These are phyloP conservation scores for Neoconidiobolus thromboides DNA, from an alignment of 371 early-diverging fungal species.

Conservation along the genomic window DNA sequence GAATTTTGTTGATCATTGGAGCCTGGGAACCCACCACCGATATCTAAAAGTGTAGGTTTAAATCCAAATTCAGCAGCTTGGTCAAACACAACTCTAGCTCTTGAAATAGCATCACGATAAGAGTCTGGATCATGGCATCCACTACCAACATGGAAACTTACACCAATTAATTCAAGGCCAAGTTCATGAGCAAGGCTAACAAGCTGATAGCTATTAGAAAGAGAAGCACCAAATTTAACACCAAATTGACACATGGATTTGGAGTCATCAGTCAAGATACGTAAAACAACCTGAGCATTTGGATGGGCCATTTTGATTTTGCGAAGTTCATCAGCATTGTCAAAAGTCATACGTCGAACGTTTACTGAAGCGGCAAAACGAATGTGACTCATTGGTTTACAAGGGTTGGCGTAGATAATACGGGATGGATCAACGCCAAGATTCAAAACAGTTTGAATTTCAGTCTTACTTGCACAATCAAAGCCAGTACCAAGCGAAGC, in stretches of 20 bases:
- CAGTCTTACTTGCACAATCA: constrained; percentile 77
- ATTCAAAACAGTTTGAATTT: constrained; percentile 67
- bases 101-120: constrained; percentile 72
- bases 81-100: constrained; percentile 76
- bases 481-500: constrained; percentile 75
- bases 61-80: constrained; percentile 55
- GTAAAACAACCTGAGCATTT: constrained; percentile 71
- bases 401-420: constrained; percentile 95
- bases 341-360: constrained; percentile 90
- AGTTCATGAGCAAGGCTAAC: constrained; percentile 59
- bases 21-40: constrained; percentile 97
- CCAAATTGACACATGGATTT: constrained; percentile 81
- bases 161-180: constrained; percentile 72
- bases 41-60: constrained; percentile 60
- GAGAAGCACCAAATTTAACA: constrained; percentile 88
- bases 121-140: constrained; percentile 84
- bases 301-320: constrained; percentile 75
- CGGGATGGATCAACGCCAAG: constrained; percentile 54
- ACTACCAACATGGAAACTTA: constrained; percentile 88
- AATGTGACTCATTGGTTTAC: constrained; percentile 89
- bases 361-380: constrained; percentile 56
- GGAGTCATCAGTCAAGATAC: constrained; percentile 90
- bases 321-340: constrained; percentile 89
- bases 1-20: constrained; percentile 35
- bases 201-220: constrained; percentile 40